Evolutionary conservation across 805 yeast genomes (phyloP), one percentile per base, ranked within the genome.

Genomic region (Metschnikowia corniflorae): DNA sequence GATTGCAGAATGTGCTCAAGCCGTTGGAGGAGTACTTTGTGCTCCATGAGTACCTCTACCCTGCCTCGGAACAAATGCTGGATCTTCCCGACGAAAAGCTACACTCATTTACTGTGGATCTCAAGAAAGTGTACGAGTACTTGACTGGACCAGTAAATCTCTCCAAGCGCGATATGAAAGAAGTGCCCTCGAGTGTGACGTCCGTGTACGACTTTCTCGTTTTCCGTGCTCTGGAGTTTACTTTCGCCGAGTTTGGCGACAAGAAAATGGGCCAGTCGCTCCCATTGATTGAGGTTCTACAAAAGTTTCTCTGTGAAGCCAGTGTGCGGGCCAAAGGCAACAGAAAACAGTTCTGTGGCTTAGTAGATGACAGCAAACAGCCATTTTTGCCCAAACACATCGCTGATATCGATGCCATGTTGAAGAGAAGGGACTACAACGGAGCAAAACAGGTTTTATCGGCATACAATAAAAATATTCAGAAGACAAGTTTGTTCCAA

Each of bases 1-100:
- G 71, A 40, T 60, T 78, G 41, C 59, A 54, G 25, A 64, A 55
- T 38, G 61, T 69, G 26, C 58, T 63, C 40, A 61, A 44, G 49
- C 61, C 49, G 27, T 48, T 74, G 18, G 68, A 74, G 24, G 61
- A 71, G 10, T 70, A 75, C 35, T 73, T 80, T 1, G 51, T 61
- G n/a, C 44, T 61, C 4, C 37, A 51, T 12, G 46, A 50, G 2
- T 57, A 55, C 35, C 44, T 67, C 32, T 63, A 48, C 30, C 40
- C 44, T 3, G 29, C 23, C 17, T 26, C 39, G 2, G 31, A 29
- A 7, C 29, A 35, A 9, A 32, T 27, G 4, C 41, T 37, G 16
- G 44, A 39, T 12, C 26, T 35, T 12, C 16, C 35, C 10, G 44
- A 41, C 6, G 50, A 46, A 14, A 33, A 39, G 15, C 40, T 43